Percentiles rank a stretch among this genome's conserved stretches.
Evolutionary conservation across 768 basidiomycete genomes (phyloP).

Genomic region (Lanmaoa pseudosensibilis): DNA sequence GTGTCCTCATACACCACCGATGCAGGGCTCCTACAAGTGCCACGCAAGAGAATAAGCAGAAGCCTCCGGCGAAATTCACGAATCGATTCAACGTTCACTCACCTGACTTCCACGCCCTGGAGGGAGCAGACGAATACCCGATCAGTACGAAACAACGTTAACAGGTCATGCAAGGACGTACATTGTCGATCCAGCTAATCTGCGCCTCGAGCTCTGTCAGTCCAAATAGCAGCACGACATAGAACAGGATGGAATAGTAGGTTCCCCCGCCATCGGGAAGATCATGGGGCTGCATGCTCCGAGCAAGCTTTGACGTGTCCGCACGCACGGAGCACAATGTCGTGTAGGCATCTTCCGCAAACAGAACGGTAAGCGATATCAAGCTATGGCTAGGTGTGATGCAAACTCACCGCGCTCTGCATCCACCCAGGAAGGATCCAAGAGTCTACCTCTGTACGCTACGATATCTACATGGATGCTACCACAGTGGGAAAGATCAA

Average conservation of each 20-base stretch:
- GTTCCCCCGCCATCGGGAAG: constrained; percentile 11
- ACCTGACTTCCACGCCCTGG: constrained; percentile 40
- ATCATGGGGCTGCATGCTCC: constrained; percentile 9
- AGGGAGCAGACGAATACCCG: neutral
- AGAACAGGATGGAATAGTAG: constrained; percentile 16
- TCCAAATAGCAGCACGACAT: constrained; percentile 50
- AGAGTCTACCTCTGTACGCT: constrained; percentile 9
- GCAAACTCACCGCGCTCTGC: constrained; percentile 6
- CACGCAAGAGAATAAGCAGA: neutral
- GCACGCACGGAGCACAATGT: constrained; percentile 11
- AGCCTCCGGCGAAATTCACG: neutral
- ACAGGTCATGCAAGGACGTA: constrained; percentile 25
- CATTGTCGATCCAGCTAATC: constrained; percentile 44
- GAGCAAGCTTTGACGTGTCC: constrained; percentile 12
- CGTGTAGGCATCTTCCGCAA: constrained; percentile 6
- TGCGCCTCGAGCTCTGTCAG: constrained; percentile 53
- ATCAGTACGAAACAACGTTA: neutral
- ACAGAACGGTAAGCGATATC: neutral
- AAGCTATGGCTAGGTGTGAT: too few relatives aligned
- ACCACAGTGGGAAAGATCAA: constrained; percentile 14
- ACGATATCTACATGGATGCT: constrained; percentile 17
- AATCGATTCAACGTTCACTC: neutral
- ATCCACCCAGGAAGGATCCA: constrained; percentile 10
- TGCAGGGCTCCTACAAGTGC: constrained; percentile 26
- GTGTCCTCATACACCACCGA: constrained; percentile 28